Evolutionary conservation across 371 early-diverging fungal species (phyloP), one percentile per base, ranked within the genome.

Genomic region (Gilbertella persicaria): DNA sequence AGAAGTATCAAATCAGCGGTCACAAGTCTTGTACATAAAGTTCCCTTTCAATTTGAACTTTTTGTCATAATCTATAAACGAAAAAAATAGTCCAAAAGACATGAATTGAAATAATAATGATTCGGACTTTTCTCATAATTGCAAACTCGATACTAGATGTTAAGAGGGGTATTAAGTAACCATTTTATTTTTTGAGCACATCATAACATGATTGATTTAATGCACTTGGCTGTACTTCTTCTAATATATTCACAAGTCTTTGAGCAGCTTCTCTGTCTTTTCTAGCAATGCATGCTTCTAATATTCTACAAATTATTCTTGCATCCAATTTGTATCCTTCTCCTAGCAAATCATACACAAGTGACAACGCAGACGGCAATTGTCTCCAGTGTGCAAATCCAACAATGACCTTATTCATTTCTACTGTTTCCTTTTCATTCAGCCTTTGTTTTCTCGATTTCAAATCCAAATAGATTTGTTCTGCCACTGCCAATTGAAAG

Each of bases 391-490:
- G 14, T 5, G 43, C 20, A 36, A 57, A 62, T 17, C 36, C 26
- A 16, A 49, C 17, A 14, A 62, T 45, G 13, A 58, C 10, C 9
- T 40, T 28, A 35, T 33, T 20, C 38, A 62, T 16, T n/a, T 25
- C 39, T 0, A 33, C 41, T 7, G 53, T 0, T 14, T 47, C 28
- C 0, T 12, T 20, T n/a, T 20, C 20, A 9, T 46, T 37, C 20
- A 55, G 23, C 14, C 8, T 13, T 20, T 48, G 38, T 4, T 54
- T 26, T 17, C 33, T 50, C 6, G 20, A 14, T 28, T 60, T 60
- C n/a, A 62, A 2, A 45, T 64, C 65, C 26, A 59, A 41, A 38
- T 59, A 60, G 10, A 60, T 5, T 46, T 64, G 65, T 23, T 64
- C 65, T 12, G 53, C 65, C 10, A 38, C 39, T 17, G 50, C 1